Percentiles rank a stretch among this genome's conserved stretches.
Conservation (phyloP, 441 rosid genomes). For the Aquilaria agallochum region DNA sequence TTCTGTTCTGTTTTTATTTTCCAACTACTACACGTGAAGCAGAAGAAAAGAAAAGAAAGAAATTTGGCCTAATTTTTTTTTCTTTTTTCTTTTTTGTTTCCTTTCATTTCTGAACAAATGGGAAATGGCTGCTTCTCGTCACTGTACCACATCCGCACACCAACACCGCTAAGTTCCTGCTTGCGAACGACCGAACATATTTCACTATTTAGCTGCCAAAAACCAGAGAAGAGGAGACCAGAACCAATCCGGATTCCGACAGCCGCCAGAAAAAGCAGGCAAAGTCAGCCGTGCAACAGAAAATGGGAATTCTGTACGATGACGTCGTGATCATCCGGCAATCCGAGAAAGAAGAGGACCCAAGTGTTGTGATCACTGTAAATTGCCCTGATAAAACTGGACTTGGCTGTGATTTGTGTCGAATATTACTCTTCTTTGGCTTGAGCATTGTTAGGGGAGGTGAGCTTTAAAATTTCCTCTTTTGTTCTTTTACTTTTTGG, state of each 20-base stretch:
- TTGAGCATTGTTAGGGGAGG: conserved; percentile 87
- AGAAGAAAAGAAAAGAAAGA: conserved; percentile 20
- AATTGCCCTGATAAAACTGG: conserved; percentile 99
- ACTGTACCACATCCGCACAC: conserved; percentile 10
- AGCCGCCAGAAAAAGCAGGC: not conserved
- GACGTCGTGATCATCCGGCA: conserved; percentile 76
- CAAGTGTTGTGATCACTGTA: conserved; percentile 55
- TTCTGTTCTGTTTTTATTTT: no score
- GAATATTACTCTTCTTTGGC: conserved; percentile 89
- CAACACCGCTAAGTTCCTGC: not conserved
- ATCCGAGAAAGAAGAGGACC: conserved; percentile 73
- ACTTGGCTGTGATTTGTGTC: conserved; percentile 85
- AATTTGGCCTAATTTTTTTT: not conserved
- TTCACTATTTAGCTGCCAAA: no score
- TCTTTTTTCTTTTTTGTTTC: not conserved
- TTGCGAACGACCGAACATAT: no score
- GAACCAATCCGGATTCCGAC: no score
- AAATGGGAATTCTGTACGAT: conserved; percentile 74
- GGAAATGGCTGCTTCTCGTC: not conserved
- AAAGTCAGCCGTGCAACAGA: not conserved
- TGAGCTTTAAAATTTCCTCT: conserved; percentile 10
- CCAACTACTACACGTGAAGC: conserved; percentile 25
- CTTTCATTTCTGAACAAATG: not conserved
- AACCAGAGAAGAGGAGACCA: no score
- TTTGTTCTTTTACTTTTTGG: conserved; percentile 3